These are phyloP conservation scores for Porcisia hertigi DNA, from an alignment of 208 protist genomes.

Conservation along the genomic window DNA sequence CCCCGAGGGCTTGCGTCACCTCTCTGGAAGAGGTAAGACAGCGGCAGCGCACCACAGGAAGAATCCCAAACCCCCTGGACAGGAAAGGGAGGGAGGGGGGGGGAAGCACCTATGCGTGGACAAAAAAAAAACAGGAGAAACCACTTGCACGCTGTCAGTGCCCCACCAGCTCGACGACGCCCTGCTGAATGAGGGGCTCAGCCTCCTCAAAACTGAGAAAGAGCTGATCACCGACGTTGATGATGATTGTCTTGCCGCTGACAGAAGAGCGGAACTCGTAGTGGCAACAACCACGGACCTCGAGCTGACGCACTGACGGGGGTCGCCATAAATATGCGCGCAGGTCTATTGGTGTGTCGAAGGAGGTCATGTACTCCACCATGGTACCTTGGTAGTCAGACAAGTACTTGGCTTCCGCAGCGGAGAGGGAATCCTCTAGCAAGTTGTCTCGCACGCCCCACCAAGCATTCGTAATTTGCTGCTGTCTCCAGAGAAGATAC, in stretches of 20 bases:
- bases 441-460: constrained; percentile 77
- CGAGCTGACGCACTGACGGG: constrained; percentile 72
- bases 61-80: neutral
- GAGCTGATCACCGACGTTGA: constrained; percentile 79
- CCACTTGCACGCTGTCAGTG: constrained; percentile 3
- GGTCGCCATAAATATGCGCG: constrained; percentile 82
- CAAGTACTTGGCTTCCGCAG: constrained; percentile 66
- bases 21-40: neutral
- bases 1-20: neutral
- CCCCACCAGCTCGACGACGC: constrained; percentile 69
- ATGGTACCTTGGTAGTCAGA: constrained; percentile 77
- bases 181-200: constrained; percentile 78
- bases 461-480: constrained; percentile 66
- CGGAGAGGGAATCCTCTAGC: constrained; percentile 46
- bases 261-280: constrained; percentile 79
- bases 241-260: constrained; percentile 65
- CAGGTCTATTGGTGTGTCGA: constrained; percentile 80
- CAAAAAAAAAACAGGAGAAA: neutral
- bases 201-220: constrained; percentile 83
- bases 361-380: constrained; percentile 90
- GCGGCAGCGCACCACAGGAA: neutral
- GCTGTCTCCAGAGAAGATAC: constrained; percentile 79
- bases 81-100: neutral
- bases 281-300: constrained; percentile 70
- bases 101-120: neutral